Base-by-base conservation (phyloP, 495 filamentous ascomycete genomes). In the Penicillium samsonianum region DNA sequence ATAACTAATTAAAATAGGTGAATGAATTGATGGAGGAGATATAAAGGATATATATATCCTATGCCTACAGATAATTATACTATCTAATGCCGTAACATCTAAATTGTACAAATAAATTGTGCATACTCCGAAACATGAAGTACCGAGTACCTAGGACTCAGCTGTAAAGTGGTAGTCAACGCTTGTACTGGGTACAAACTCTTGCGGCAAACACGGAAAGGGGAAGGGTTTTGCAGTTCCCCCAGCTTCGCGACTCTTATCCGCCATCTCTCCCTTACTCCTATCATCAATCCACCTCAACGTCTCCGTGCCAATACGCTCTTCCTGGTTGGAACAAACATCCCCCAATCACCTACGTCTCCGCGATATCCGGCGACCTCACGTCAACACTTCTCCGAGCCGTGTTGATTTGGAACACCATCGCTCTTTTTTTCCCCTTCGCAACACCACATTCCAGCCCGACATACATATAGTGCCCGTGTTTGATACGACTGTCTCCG, bases 211-310 rank as follows among this genome's bases (percentile, higher is more conserved):
- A 35, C 3, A 55, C 41, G 51, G 41, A 54, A 46, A 55, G 52
- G 52, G 42, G 42, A 55, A 46, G 20, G 52, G 5, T 40, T 51
- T 51, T 51, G 49, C 49, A 38, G 31, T 50, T 38, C 31, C 20
- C 31, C 48, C 35, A 28, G 37, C 30, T 26, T 51, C 33, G 19
- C 22, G 16, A 31, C 30, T 7, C 45, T 30, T 48, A 31, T 48
- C 45, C 45, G 26, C 45, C 5, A 26, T 52, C 50, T 41, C 12
- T 23, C 40, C 31, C 11, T 20, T n/a, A 31, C 26, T 19, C 9
- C 9, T 47, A 26, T 41, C 16, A 7, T n/a, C 33, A 40, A 19
- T 17, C 14, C 22, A 52, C 22, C 16, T 11, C 35, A n/a, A 28
- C 50, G 14, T 3, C n/a, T 52, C 22, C 6, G n/a, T 19, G 1